Evolutionary conservation across 768 basidiomycete species (phyloP), one percentile per base, ranked within the genome.

Genomic region (Phylloporus sp.): DNA sequence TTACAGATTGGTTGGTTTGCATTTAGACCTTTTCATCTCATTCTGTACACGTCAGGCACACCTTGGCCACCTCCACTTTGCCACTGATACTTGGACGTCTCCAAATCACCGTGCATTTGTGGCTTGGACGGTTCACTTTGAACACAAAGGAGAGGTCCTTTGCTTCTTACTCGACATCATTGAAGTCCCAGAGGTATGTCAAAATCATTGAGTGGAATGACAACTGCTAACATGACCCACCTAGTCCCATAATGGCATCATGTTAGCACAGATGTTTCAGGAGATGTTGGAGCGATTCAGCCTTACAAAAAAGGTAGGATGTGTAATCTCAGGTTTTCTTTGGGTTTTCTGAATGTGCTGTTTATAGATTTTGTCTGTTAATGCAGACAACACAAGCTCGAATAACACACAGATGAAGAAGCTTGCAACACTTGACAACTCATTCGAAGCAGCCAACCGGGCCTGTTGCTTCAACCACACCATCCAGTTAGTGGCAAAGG

Each of bases 41-140:
- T 2, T 27, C 26, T 27, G 8, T 27, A 27, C 26, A 4, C n/a
- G n/a, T n/a, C 11, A 31, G 29, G 15, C 6, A n/a, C 24, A 42
- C 9, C 33, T 24, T 14, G 42, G 42, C 0, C 13, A 18, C n/a
- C 34, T 44, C 5, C 42, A 44, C 9, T 44, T 44, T 27, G 33
- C 42, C 1, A 33, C 22, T 3, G 41, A 42, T 33, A 9, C 41
- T 3, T 42, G 41, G 31, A 41, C 28, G 2, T 42, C 32, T 3
- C 32, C 42, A 22, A 42, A 42, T 17, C 20, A 42, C 22, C 28
- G n/a, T n/a, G 31, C 42, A 1, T 46, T 46, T 18, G 13, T 46
- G 6, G 44, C 44, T 8, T 46, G 44, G 44, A 46, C 28, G 9
- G 44, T 46, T 6, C 44, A 46, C 14, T 22, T 46, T 11, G 37